phyloP scores from a whole-genome alignment of 805 yeast genomes.

The Candida coleopterorum region DNA sequence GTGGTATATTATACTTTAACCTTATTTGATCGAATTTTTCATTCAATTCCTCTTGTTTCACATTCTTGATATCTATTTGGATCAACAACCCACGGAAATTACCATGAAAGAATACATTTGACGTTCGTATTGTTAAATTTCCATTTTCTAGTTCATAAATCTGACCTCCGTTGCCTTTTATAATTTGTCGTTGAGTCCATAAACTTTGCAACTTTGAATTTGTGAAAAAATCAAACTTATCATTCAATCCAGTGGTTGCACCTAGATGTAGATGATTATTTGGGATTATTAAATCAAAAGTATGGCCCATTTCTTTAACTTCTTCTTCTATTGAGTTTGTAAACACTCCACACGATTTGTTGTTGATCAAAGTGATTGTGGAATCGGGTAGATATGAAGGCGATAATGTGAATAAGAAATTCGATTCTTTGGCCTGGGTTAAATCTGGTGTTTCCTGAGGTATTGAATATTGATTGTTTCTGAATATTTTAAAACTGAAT shows the following conservation, averaged over 20 bases:
- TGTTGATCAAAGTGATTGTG: conserved; percentile 46
- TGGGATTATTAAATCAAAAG: conserved; percentile 24
- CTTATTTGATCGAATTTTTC: conserved; percentile 23
- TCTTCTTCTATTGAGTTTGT: conserved; percentile 33
- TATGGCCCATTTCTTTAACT: conserved; percentile 11
- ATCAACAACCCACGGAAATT: conserved; percentile 65
- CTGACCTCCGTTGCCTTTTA: conserved; percentile 73
- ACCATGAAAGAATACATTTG: conserved; percentile 73
- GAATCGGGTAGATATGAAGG: conserved; percentile 46
- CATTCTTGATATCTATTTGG: conserved; percentile 40
- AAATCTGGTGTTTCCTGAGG: conserved; percentile 33
- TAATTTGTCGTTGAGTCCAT: conserved; percentile 65
- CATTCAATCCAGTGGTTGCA: conserved; percentile 51
- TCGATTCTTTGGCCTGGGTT: conserved; percentile 30
- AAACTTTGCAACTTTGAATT: conserved; percentile 57
- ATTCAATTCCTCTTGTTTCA: conserved; percentile 14
- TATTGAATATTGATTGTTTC: conserved; percentile 53
- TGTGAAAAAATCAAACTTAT: conserved; percentile 53
- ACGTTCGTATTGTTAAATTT: conserved; percentile 52
- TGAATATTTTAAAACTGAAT: conserved; percentile 61
- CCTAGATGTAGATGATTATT: conserved; percentile 42
- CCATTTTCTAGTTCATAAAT: conserved; percentile 55
- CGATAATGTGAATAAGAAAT: conserved; percentile 46
- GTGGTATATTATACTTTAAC: conserved; percentile 33
- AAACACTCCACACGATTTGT: conserved; percentile 32